Conservation (phyloP, 164 flowering plant species). For the Houttuynia cordata region DNA sequence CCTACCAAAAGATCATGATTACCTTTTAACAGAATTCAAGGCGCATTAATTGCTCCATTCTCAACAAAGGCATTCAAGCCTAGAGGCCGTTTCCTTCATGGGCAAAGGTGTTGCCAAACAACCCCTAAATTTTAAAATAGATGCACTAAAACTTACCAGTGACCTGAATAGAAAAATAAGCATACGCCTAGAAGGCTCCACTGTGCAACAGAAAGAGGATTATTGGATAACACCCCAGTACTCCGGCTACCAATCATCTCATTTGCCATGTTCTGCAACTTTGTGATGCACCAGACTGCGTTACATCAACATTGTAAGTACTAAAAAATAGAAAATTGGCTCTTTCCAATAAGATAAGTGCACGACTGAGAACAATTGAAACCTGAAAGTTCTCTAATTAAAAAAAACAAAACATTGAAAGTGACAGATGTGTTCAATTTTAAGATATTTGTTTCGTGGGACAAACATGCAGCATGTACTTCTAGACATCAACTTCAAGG, state of each 20-base stretch:
- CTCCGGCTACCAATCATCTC: constrained; percentile 13
- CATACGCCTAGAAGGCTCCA: constrained; percentile 85
- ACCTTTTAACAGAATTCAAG: too few species aligned
- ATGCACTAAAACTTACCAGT: constrained; percentile 43
- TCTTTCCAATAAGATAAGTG: too few species aligned
- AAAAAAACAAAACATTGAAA: too few species aligned
- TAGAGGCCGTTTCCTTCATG: too few species aligned
- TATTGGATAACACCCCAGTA: constrained; percentile 9
- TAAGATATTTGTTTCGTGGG: too few species aligned
- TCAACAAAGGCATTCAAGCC: too few species aligned
- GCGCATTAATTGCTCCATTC: too few species aligned
- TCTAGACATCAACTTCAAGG: too few species aligned
- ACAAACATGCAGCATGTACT: too few species aligned
- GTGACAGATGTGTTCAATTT: too few species aligned
- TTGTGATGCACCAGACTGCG: constrained; percentile 68
- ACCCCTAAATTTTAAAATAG: neutral
- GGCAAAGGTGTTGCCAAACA: too few species aligned
- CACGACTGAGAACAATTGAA: neutral
- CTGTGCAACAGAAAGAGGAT: constrained; percentile 53
- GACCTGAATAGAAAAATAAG: constrained; percentile 85
- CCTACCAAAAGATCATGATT: too few species aligned
- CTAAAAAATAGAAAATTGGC: neutral
- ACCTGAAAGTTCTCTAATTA: neutral
- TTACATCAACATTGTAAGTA: constrained; percentile 3
- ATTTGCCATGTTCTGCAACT: constrained; percentile 30